These are phyloP conservation scores for Plasmodium relictum DNA, from an alignment of 169 alveolate species.

Conservation along the genomic window DNA sequence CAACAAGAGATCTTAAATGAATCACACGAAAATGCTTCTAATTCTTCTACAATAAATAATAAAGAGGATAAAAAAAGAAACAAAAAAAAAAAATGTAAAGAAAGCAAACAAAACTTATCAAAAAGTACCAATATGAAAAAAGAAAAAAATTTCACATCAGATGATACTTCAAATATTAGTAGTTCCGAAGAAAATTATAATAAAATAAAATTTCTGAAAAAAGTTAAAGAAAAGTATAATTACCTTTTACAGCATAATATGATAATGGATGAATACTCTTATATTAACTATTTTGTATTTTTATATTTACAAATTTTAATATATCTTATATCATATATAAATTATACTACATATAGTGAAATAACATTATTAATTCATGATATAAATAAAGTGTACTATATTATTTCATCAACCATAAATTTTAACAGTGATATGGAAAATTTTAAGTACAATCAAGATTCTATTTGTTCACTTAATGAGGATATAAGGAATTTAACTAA, in stretches of 20 bases:
- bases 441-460: constrained; percentile 7
- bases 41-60: background rate
- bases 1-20: background rate
- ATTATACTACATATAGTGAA: constrained; percentile 66
- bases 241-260: constrained; percentile 23
- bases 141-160: constrained; percentile 1
- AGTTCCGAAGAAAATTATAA: constrained; percentile 23
- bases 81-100: background rate
- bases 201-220: background rate
- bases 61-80: background rate
- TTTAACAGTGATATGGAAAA: constrained; percentile 2
- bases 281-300: constrained; percentile 67
- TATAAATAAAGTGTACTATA: constrained; percentile 47
- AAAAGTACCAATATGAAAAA: background rate
- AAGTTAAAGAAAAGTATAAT: constrained; percentile 56
- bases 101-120: background rate
- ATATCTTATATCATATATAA: constrained; percentile 51
- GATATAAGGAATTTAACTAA: constrained; percentile 19
- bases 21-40: background rate
- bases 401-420: constrained; percentile 58
- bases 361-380: constrained; percentile 55
- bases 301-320: constrained; percentile 58
- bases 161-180: constrained; percentile 25
- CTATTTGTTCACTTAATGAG: constrained; percentile 22
- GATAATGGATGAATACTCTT: constrained; percentile 47